Conservation (phyloP, 139 green algal species). For the Chlorella sp. region DNA sequence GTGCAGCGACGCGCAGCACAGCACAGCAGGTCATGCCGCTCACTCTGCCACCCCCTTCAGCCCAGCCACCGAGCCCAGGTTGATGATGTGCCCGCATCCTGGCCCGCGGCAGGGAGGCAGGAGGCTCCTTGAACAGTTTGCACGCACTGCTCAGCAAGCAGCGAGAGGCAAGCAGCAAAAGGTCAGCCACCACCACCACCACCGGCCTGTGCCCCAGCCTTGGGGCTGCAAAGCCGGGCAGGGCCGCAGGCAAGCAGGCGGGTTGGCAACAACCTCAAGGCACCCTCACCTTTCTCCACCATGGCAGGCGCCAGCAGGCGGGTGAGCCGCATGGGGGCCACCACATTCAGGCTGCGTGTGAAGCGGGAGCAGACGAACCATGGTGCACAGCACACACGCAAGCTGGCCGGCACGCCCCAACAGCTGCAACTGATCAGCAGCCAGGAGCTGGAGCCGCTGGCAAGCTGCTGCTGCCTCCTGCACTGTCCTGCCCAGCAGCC, state of each 20-base stretch:
- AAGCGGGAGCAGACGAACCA: background rate
- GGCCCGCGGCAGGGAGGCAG: background rate
- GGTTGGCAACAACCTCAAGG: background rate
- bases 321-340: constrained; percentile 53
- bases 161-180: no score
- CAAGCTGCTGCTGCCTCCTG: background rate
- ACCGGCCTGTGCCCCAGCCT: no score
- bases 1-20: no score
- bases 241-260: no score
- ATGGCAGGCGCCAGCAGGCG: constrained; percentile 46
- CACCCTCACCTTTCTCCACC: constrained; percentile 27
- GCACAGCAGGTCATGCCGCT: no score
- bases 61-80: constrained; percentile 48
- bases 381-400: no score
- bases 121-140: background rate
- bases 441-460: background rate
- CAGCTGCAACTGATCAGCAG: background rate
- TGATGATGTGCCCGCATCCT: constrained; percentile 42
- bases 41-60: constrained; percentile 37
- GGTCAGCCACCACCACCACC: no score
- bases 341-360: constrained; percentile 41
- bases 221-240: no score
- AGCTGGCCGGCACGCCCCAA: no score
- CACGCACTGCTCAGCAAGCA: background rate
- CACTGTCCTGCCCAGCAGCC: background rate